Base-by-base conservation (phyloP, 2,329 filamentous ascomycete genomes). In the Xylariaceae sp. region DNA sequence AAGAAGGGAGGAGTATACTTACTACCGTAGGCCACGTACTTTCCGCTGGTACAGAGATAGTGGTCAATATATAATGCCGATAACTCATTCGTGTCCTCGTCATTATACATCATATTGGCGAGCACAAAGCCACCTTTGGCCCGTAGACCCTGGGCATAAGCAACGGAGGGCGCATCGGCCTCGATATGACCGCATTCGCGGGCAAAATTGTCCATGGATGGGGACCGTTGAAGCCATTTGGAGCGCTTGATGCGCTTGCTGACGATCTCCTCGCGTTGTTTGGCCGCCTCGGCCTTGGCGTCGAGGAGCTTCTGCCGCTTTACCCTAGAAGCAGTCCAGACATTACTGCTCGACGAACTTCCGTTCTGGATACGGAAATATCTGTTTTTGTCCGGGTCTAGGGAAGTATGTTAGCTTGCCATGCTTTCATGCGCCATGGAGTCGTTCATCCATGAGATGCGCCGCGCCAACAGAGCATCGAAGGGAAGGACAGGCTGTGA, bases 331-430 rank as follows among this genome's bases (percentile, higher is more conserved):
- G 77, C 73, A 7, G 85, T 84, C 75, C 85, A 88, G 13, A 77
- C 73, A 0, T 80, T 76, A 6, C 71, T 73, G 1, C 74, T 63
- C 0, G 83, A 78, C 13, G 77, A 78, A 57, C 81, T 77, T 45
- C 82, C 77, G 51, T 78, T 80, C 68, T 88, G 82, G 53, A 89
- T 81, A 66, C 84, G 86, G 73, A 89, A 90, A 68, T 89, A 90
- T 64, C 83, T 87, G 44, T 80, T 80, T 71, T 84, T 88, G 49
- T 79, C 78, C 11, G 72, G 55, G 61, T 86, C 83, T 66, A 18
- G 4, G 39, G 13, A 15, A 17, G 48, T 34, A 11, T 4, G 35
- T 61, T 39, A 63, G 61, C 34, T 11, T 37, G 5, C n/a, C 6
- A 4, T 15, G 23, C 17, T 39, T 41, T 9, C 23, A 17, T 35